Base-by-base conservation (phyloP, 2,329 filamentous ascomycete genomes). In the Diaporthe citriasiana region DNA sequence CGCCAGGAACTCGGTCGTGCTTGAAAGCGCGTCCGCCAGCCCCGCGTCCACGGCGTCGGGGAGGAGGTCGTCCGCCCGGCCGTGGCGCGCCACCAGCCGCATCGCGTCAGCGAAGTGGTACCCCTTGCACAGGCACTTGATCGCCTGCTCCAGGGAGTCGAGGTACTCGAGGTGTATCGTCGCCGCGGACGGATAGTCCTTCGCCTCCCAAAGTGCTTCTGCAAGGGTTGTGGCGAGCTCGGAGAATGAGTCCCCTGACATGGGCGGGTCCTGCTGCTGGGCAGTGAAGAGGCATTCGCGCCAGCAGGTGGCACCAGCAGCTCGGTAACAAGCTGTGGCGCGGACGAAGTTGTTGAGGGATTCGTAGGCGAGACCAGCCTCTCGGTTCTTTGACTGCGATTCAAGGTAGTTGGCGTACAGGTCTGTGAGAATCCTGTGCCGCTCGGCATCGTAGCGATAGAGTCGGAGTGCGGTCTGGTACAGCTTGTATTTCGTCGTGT, bases 351-450 rank as follows among this genome's bases (percentile, higher is more conserved):
- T 91, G 17, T 87, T 85, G 13, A 99, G 91, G 27, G 93, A 98
- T 81, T 98, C 97, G 82, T 97, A 97, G 4, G 95, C 93, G 77
- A 98, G 89, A 9, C 94, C 97, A 25, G 97, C 96, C 82, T 98
- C 95, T 78, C 93, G 93, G 84, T 94, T 94, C 35, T 92, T 89
- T 30, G 95, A 97, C 69, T 89, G 90, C 1, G 89, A 89, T 80
- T 93, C 91, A 33, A 99, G 91, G 78, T 95, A 89, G 75, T 91
- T 88, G 65, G 95, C 97, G 80, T 98, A 97, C 47, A 97, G 87
- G 45, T 89, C 86, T 66, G 94, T 97, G 59, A 98, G 89, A 25
- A 89, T 87, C 17, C 87, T 87, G 42, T 95, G 89, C 15, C 91
- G 92, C 19, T 88, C 84, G 19, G 88, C 84, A 75, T 97, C 93